Conservation (phyloP, 2,329 filamentous ascomycete species). For the Akanthomyces muscarius region DNA sequence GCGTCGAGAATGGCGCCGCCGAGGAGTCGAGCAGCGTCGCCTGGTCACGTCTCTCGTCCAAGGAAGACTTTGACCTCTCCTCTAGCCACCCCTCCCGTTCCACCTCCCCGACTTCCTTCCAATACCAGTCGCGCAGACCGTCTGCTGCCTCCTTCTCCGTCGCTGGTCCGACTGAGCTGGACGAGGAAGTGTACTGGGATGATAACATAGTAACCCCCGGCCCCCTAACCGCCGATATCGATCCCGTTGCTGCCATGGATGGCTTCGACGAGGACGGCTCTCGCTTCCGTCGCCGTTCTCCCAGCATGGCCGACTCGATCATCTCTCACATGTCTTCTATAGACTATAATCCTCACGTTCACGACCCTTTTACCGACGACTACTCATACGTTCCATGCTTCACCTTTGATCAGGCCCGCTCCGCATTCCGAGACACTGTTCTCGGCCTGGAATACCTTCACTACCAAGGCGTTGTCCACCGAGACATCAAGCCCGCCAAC, state of each 20-base stretch:
- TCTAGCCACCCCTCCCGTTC: conserved; percentile 36
- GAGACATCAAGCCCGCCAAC: conserved; percentile 86
- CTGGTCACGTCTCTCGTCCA: conserved; percentile 41
- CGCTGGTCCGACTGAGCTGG: conserved; percentile 31
- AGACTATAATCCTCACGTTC: conserved; percentile 53
- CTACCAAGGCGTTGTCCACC: conserved; percentile 79
- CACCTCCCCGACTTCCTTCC: conserved; percentile 41
- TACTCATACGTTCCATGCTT: conserved; percentile 92
- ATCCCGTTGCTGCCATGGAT: conserved; percentile 60
- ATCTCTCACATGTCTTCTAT: conserved; percentile 66
- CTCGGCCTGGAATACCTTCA: conserved; percentile 91
- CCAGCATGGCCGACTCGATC: conserved; percentile 76
- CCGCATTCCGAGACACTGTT: conserved; percentile 87
- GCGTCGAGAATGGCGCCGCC: conserved; percentile 70
- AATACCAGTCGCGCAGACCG: conserved; percentile 44
- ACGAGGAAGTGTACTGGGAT: conserved; percentile 37
- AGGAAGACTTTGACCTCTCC: conserved; percentile 36
- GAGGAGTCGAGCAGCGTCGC: conserved; percentile 45
- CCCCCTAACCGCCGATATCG: conserved; percentile 48
- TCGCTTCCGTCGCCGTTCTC: conserved; percentile 63
- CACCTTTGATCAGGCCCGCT: conserved; percentile 76
- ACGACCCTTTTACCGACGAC: conserved; percentile 75
- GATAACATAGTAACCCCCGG: conserved; percentile 53
- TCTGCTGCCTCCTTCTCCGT: conserved; percentile 36
- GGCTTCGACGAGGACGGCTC: conserved; percentile 57